A percentile compares a stretch with the other conserved stretches of the same genome.
Evolutionary conservation across 192 early-diverging fungal genomes (phyloP).

Genomic region (Podila minutissima): DNA sequence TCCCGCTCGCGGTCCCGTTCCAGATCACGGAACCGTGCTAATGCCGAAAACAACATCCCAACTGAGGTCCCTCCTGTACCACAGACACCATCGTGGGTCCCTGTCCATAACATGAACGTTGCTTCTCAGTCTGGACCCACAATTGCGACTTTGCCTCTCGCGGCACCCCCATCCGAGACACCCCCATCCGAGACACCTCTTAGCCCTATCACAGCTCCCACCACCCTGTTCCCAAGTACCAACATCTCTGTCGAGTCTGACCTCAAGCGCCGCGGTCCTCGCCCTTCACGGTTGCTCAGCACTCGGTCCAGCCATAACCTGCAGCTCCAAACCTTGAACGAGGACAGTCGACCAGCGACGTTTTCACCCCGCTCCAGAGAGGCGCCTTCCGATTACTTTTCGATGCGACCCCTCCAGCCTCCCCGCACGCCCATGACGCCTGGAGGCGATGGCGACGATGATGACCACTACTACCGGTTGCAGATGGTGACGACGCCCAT

Average conservation of each 20-base stretch:
- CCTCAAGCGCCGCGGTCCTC: conserved; percentile 44
- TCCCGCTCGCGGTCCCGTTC: conserved; percentile 43
- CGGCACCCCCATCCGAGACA: no score
- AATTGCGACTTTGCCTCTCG: conserved; percentile 3
- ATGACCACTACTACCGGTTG: conserved; percentile 43
- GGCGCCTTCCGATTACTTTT: conserved; percentile 31
- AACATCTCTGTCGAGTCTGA: conserved; percentile 21
- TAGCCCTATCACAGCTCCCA: background rate
- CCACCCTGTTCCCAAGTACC: background rate
- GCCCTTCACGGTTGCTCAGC: conserved; percentile 39
- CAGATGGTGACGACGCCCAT: conserved; percentile 52
- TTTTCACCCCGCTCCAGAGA: conserved; percentile 37
- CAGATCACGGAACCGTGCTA: conserved; percentile 27
- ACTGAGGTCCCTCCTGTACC: conserved; percentile 43
- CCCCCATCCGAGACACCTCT: background rate
- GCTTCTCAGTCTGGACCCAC: conserved; percentile 10
- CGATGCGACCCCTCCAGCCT: conserved; percentile 44
- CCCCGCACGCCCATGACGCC: conserved; percentile 48
- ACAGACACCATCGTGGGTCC: conserved; percentile 46
- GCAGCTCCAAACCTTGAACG: conserved; percentile 30
- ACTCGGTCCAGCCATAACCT: conserved; percentile 37
- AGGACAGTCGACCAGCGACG: conserved; percentile 5
- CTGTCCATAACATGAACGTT: conserved; percentile 34
- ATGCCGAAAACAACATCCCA: conserved; percentile 27
- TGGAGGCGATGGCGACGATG: conserved; percentile 39